A percentile compares a stretch with the other conserved stretches of the same genome.
Evolutionary conservation across 2,329 filamentous ascomycete species (phyloP).

Genomic region (Escovopsis sp.): DNA sequence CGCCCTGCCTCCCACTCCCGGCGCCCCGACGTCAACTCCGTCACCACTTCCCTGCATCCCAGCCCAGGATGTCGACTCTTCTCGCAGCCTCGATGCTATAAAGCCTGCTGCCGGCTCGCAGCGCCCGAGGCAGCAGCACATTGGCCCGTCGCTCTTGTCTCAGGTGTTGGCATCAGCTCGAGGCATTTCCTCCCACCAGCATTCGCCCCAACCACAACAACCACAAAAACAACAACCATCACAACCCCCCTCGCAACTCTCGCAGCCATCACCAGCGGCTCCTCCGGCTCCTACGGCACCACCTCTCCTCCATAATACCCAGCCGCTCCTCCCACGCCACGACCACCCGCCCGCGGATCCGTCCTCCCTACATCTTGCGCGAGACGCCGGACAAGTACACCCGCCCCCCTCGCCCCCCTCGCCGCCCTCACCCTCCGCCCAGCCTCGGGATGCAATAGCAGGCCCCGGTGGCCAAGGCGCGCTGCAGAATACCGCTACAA

Average conservation of each 20-base stretch:
- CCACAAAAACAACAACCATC: background rate
- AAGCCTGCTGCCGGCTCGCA: conserved; percentile 25
- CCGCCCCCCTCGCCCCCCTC: conserved; percentile 1
- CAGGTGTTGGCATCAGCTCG: conserved; percentile 45
- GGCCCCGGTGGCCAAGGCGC: conserved; percentile 17
- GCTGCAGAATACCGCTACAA: conserved; percentile 10
- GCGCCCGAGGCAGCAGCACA: conserved; percentile 27
- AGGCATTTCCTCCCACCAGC: conserved; percentile 24
- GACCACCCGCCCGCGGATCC: background rate
- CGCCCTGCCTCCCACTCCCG: background rate
- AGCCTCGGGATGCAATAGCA: conserved; percentile 19
- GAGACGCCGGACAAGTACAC: conserved; percentile 2
- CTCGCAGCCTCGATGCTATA: conserved; percentile 21
- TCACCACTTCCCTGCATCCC: background rate
- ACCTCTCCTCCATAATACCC: background rate
- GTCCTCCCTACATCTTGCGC: background rate
- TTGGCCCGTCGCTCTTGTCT: conserved; percentile 40
- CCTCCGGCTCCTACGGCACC: too few species aligned
- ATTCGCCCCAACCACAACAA: background rate
- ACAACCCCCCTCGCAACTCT: background rate
- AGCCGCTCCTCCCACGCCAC: background rate
- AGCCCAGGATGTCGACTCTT: conserved; percentile 1
- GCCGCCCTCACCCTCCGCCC: conserved; percentile 1
- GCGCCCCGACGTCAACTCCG: background rate
- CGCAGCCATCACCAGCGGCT: background rate